phyloP scores from a whole-genome alignment of 768 basidiomycete species.

The Panus rudis region DNA sequence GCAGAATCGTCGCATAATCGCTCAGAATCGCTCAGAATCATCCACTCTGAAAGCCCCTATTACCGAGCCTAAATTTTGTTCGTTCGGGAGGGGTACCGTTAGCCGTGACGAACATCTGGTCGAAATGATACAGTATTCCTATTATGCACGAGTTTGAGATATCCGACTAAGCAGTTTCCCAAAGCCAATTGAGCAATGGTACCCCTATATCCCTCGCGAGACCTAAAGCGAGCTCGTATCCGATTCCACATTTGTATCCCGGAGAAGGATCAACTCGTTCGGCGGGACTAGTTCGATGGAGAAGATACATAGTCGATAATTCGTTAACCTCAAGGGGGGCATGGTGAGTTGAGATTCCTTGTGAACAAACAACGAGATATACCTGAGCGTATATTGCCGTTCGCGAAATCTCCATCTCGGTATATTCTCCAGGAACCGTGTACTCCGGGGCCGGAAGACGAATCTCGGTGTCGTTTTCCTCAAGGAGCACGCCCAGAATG shows the following conservation, averaged over 20 bases:
- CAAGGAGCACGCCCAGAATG: slow-evolving; percentile 69
- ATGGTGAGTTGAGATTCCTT: background rate
- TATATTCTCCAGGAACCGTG: slow-evolving; percentile 58
- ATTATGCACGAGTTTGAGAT: no score
- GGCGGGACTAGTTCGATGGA: slow-evolving; percentile 54
- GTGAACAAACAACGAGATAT: slow-evolving; percentile 20
- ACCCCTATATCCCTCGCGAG: slow-evolving; percentile 58
- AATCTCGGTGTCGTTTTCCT: slow-evolving; percentile 58
- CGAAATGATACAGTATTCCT: no score
- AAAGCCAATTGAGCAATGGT: slow-evolving; percentile 57
- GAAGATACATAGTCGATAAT: slow-evolving; percentile 53
- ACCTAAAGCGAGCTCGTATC: slow-evolving; percentile 44
- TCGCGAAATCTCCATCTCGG: slow-evolving; percentile 65
- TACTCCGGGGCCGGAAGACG: slow-evolving; percentile 41
- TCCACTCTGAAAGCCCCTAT: background rate
- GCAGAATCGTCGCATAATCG: background rate
- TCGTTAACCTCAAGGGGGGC: slow-evolving; percentile 48
- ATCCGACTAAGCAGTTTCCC: slow-evolving; percentile 52
- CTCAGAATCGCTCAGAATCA: no score
- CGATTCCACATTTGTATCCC: slow-evolving; percentile 68
- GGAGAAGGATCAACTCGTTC: slow-evolving; percentile 67
- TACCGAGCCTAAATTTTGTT: no score
- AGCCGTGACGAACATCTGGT: no score
- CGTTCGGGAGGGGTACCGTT: no score
- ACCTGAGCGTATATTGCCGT: slow-evolving; percentile 56